Evolutionary conservation across 2,329 filamentous ascomycete species (phyloP), one percentile per base, ranked within the genome.

Genomic region (Akanthomyces dipterigenus): DNA sequence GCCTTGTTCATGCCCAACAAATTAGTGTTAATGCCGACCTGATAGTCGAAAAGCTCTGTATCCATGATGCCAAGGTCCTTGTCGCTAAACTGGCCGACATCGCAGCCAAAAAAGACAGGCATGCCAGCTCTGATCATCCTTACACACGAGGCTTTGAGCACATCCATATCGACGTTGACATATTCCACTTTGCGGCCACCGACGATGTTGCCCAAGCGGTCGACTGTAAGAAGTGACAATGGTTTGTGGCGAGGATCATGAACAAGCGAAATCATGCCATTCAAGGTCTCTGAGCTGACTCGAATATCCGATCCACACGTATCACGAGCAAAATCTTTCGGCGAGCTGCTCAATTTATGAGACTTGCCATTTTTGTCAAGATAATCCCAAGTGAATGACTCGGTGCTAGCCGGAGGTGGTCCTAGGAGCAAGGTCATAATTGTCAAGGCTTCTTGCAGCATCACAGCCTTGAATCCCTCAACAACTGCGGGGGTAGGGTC

Each of bases 51-150:
- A 5, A 96, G 78, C 1, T 82, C 80, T 1, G 88, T 81, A 71
- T 96, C 91, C 89, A 96, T 92, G 70, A 96, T 85, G 18, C 91
- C 91, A 2, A 81, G 80, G 1, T 67, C 68, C 0, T 76, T 78
- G 70, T 93, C 87, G 61, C 85, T 89, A 73, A 88, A 93, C 72
- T 96, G 90, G 64, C 91, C 91, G 0, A 96, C 91, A 68, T 96
- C 92, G 55, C 84, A 89, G 61, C 92, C 92, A 71, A 96, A 96
- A 81, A 96, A 96, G 55, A 96, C 84, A 11, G 92, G 91, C 5
- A 90, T 76, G 1, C 90, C 91, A 12, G 87, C 86, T 69, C 85
- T 83, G 54, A 96, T 83, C 90, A 92, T 95, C 34, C 83, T 79
- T 54, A 96, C 84, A 67, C 88, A 89, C 0, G 88, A 86, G 0